Conservation (phyloP, 2,329 filamentous ascomycete genomes). For the Alternaria brassicae region DNA sequence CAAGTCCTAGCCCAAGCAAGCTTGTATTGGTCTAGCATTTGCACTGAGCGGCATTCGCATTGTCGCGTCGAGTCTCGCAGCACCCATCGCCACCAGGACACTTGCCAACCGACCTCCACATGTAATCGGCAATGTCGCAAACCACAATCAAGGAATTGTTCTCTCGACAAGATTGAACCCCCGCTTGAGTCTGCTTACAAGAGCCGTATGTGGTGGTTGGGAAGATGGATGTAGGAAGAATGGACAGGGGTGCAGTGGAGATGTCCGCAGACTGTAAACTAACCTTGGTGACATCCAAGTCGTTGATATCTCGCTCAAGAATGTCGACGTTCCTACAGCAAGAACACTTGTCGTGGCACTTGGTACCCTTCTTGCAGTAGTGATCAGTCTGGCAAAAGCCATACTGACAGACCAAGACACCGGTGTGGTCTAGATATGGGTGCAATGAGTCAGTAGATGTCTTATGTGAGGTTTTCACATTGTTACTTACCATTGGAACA, state of each 20-base stretch:
- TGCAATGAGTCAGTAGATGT: not conserved
- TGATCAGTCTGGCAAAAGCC: conserved; percentile 22
- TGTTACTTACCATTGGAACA: conserved; percentile 1
- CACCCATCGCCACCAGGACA: conserved; percentile 1
- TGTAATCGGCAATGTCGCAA: conserved; percentile 7
- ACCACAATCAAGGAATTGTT: conserved; percentile 3
- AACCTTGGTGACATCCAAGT: not conserved
- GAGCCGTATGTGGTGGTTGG: not conserved
- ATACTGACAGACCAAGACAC: conserved; percentile 17
- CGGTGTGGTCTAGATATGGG: not conserved
- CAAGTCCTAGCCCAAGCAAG: not conserved
- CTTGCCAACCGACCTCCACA: conserved; percentile 1
- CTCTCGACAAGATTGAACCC: conserved; percentile 3
- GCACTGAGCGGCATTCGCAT: conserved; percentile 1
- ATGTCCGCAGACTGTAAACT: not conserved
- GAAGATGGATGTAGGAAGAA: not conserved
- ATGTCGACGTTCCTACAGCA: conserved; percentile 16
- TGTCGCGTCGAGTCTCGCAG: conserved; percentile 3
- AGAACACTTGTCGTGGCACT: conserved; percentile 17
- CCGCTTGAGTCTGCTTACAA: not conserved
- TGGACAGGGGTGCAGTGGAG: not conserved
- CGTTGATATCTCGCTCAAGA: not conserved
- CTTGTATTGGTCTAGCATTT: not conserved
- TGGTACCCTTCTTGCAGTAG: conserved; percentile 15
- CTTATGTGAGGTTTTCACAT: not conserved